Evolutionary conservation across 2,329 filamentous ascomycete species (phyloP).

Genomic region (Pseudocercospora macadamiae): DNA sequence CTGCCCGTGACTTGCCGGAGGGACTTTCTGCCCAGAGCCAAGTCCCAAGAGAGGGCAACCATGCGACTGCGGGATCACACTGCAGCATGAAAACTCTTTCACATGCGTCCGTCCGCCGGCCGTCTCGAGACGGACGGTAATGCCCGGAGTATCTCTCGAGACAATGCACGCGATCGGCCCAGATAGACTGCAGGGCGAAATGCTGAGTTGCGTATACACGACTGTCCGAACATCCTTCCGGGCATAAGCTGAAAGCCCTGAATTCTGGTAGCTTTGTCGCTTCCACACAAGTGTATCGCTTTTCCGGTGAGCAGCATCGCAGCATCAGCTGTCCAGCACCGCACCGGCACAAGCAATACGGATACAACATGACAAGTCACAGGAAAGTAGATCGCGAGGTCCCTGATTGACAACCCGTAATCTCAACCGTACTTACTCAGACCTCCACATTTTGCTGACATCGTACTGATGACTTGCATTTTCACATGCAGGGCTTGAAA

Average conservation of each 20-base stretch:
- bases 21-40: background rate
- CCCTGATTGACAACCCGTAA: background rate
- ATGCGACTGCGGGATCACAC: background rate
- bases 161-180: slow-evolving; percentile 3
- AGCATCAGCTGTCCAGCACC: background rate
- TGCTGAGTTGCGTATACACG: background rate
- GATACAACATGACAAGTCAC: background rate
- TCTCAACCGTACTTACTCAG: too few species aligned
- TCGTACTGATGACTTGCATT: slow-evolving; percentile 4
- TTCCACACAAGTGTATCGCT: background rate
- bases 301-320: background rate
- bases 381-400: background rate
- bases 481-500: slow-evolving; percentile 6
- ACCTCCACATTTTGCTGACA: background rate
- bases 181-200: slow-evolving; percentile 3
- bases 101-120: background rate
- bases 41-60: background rate
- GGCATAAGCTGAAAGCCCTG: background rate
- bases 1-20: slow-evolving; percentile 1
- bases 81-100: slow-evolving; percentile 1
- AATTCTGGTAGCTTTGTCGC: slow-evolving; percentile 15
- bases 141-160: slow-evolving; percentile 1
- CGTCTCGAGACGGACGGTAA: background rate
- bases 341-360: background rate
- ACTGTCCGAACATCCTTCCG: slow-evolving; percentile 3